These are phyloP conservation scores for Peltaster fructicola DNA, from an alignment of 2,329 filamentous ascomycete genomes.

Conservation along the genomic window DNA sequence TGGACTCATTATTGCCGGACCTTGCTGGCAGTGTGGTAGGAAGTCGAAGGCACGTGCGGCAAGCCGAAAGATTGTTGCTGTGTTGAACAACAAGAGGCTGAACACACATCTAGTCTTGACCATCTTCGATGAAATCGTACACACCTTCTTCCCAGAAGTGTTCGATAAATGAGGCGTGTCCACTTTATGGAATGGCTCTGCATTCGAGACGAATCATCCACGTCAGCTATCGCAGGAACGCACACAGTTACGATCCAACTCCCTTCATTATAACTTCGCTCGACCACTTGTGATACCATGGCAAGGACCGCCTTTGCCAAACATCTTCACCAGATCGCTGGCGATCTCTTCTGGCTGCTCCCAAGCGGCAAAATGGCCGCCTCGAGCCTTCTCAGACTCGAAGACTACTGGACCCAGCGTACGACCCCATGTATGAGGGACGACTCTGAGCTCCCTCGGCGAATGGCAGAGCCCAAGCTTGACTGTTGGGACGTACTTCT, in stretches of 20 bases:
- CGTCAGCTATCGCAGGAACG: too few species aligned
- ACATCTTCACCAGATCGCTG: slow-evolving; percentile 37
- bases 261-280: slow-evolving; percentile 2
- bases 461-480: slow-evolving; percentile 38
- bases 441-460: slow-evolving; percentile 38
- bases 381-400: slow-evolving; percentile 29
- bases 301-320: slow-evolving; percentile 26
- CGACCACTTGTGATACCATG: slow-evolving; percentile 5
- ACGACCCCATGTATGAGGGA: slow-evolving; percentile 38
- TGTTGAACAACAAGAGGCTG: slow-evolving; percentile 74
- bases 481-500: slow-evolving; percentile 27
- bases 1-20: slow-evolving; percentile 80
- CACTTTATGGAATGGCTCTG: too few species aligned
- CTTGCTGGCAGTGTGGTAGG: slow-evolving; percentile 86
- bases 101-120: slow-evolving; percentile 43
- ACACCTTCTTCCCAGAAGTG: slow-evolving; percentile 25
- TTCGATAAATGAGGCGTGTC: slow-evolving; percentile 2
- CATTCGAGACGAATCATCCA: too few species aligned
- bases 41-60: slow-evolving; percentile 80
- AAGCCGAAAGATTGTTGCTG: slow-evolving; percentile 73
- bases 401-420: slow-evolving; percentile 43
- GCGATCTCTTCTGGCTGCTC: slow-evolving; percentile 36
- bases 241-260: too few species aligned
- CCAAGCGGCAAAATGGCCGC: slow-evolving; percentile 42
- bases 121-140: slow-evolving; percentile 30